Evolutionary conservation across 495 filamentous ascomycete genomes (phyloP).

Genomic region (Aspergillus mulundensis): DNA sequence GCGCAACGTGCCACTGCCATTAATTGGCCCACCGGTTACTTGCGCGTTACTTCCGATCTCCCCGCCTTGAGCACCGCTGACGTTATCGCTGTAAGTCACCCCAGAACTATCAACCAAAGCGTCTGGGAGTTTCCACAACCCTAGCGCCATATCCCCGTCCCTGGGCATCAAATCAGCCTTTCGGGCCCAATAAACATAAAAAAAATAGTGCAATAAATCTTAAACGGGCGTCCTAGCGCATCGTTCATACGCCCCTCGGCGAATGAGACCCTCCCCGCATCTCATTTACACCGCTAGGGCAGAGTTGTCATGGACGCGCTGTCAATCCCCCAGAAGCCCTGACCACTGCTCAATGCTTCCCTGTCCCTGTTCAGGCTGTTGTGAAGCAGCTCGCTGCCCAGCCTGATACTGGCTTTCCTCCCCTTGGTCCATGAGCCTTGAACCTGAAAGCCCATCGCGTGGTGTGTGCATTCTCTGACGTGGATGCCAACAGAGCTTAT

Average conservation of each 20-base stretch:
- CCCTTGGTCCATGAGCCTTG: conserved; percentile 28
- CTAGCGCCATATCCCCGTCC: conserved; percentile 12
- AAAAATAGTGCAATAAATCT: conserved; percentile 11
- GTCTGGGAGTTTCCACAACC: conserved; percentile 14
- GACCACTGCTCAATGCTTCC: conserved; percentile 18
- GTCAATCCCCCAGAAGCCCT: conserved; percentile 37
- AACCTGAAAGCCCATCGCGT: conserved; percentile 27
- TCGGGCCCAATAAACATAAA: conserved; percentile 8
- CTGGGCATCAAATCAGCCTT: conserved; percentile 22
- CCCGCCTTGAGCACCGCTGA: conserved; percentile 27
- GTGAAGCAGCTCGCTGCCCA: conserved; percentile 47
- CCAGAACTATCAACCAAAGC: conserved; percentile 9
- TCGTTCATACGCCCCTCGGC: conserved; percentile 22
- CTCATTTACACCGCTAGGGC: conserved; percentile 35
- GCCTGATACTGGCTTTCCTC: conserved; percentile 23
- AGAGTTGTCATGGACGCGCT: conserved; percentile 30
- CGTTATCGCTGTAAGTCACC: conserved; percentile 24
- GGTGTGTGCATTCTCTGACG: conserved; percentile 41
- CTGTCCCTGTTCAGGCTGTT: conserved; percentile 33
- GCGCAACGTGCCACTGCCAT: conserved; percentile 33
- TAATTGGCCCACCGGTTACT: conserved; percentile 35
- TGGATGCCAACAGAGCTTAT: conserved; percentile 48
- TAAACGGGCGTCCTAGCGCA: conserved; percentile 15
- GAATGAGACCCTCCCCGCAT: conserved; percentile 18
- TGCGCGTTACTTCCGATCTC: conserved; percentile 31